Evolutionary conservation across 192 early-diverging fungal species (phyloP), one percentile per base, ranked within the genome.

Genomic region (Coemansia sp.): DNA sequence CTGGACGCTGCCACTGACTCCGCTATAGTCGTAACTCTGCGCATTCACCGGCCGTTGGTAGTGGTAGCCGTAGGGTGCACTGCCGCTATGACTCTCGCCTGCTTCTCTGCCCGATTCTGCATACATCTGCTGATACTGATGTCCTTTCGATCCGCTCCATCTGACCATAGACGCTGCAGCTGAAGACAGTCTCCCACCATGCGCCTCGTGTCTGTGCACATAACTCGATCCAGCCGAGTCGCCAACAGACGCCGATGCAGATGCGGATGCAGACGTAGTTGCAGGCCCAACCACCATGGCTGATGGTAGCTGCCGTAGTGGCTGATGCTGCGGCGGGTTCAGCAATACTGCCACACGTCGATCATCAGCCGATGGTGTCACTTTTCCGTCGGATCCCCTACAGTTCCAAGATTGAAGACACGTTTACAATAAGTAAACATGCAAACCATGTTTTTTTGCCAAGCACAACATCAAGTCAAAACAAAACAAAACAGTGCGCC

Each of bases 341-440:
- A 37, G 34, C 34, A 10, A 37, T 37, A 6, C 7, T 37, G 38
- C 13, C 27, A 18, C 22, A 38, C 49, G 66, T 10, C 50, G 65
- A 15, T 67, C 71, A 42, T 73, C 71, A 22, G 55, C 65, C n/a
- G 57, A 51, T 8, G 71, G 65, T 12, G 65, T 60, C 44, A 23
- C 57, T 25, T 61, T 73, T 1, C 60, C 65, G 12, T 73, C 65
- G 1, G 71, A 64, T 13, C 34, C 60, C n/a, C 71, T 73, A 73
- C 54, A 57, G 18, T 18, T 52, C 15, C 25, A 7, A 19, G 15
- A 19, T 39, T n/a, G 34, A n/a, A 34, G 9, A 9, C 27, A 53
- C 4, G 33, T 4, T 12, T 18, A 19, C 15, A 27, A 25, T 49
- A 5, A 49, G 47, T 30, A 49, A 49, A 49, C 47, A 25, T n/a